phyloP scores from a whole-genome alignment of 371 early-diverging fungal species.

The Amoeboaphelidium occidentale region DNA sequence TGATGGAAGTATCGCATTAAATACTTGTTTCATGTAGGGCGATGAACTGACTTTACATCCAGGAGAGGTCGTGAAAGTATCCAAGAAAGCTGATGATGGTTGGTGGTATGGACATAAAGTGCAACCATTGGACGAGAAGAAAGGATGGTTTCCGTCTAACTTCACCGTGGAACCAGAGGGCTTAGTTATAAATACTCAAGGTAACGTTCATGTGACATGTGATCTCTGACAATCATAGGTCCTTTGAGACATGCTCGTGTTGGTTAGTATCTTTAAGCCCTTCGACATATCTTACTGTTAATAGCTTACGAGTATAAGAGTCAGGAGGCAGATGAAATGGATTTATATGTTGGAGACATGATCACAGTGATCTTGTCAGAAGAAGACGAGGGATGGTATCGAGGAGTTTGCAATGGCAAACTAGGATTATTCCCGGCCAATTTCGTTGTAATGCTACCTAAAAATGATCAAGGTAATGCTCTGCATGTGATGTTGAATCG shows the following conservation, averaged over 20 bases:
- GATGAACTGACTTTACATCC: conserved; percentile 34
- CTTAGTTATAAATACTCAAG: no score
- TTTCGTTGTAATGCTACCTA: not conserved
- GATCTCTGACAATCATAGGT: no score
- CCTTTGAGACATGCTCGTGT: no score
- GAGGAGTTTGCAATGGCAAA: conserved; percentile 36
- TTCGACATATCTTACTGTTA: no score
- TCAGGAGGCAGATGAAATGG: conserved; percentile 32
- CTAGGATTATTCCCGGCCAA: conserved; percentile 37
- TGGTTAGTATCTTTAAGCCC: no score
- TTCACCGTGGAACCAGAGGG: conserved; percentile 11
- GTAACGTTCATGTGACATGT: no score
- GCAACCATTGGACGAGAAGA: conserved; percentile 2
- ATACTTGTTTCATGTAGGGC: no score
- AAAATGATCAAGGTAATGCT: no score
- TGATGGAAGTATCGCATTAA: no score
- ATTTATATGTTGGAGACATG: conserved; percentile 32
- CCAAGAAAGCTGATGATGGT: conserved; percentile 33
- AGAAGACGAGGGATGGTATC: conserved; percentile 37
- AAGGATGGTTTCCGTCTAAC: conserved; percentile 47
- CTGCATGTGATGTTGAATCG: no score
- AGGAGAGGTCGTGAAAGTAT: conserved; percentile 37
- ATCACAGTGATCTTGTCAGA: conserved; percentile 26
- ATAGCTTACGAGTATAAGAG: conserved; percentile 21
- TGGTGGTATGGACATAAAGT: conserved; percentile 28